A percentile compares a stretch with the other conserved stretches of the same genome.
These are phyloP conservation scores for Colletotrichum acutatum DNA, from an alignment of 2,329 filamentous ascomycete genomes.

Conservation along the genomic window DNA sequence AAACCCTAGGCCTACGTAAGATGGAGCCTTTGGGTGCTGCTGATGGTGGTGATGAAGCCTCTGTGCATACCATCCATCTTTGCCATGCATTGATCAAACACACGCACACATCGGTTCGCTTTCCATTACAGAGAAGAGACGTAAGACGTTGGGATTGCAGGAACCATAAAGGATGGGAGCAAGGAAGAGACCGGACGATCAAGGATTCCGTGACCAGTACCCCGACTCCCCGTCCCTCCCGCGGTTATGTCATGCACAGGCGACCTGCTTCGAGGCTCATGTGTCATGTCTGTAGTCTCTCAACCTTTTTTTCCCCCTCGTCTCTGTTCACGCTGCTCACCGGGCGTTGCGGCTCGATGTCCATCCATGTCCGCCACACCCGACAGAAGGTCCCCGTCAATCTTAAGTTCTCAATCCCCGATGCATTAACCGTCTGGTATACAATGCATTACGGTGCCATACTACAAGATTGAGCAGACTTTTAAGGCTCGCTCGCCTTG, in stretches of 20 bases:
- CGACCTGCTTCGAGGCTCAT: slow-evolving; percentile 16
- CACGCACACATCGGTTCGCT: slow-evolving; percentile 22
- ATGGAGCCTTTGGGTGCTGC: background rate
- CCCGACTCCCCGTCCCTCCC: background rate
- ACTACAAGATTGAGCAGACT: background rate
- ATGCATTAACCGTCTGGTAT: slow-evolving; percentile 22
- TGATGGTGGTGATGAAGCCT: slow-evolving; percentile 1
- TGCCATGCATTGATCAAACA: slow-evolving; percentile 17
- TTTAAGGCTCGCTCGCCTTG: background rate
- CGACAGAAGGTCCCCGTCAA: background rate
- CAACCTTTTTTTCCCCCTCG: background rate
- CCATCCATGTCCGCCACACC: background rate
- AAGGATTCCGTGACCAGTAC: slow-evolving; percentile 20
- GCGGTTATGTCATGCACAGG: slow-evolving; percentile 24
- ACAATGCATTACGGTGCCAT: background rate
- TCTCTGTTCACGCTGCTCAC: background rate
- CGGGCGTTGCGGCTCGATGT: background rate
- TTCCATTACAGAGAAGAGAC: slow-evolving; percentile 20
- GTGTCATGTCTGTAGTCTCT: slow-evolving; percentile 29
- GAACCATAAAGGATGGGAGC: slow-evolving; percentile 4
- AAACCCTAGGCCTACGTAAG: slow-evolving; percentile 10
- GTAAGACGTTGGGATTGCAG: slow-evolving; percentile 31
- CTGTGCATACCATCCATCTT: background rate
- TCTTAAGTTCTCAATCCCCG: background rate
- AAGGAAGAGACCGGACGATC: slow-evolving; percentile 27